Evolutionary conservation across 1,284 basidiomycete species (phyloP).

Genomic region (Vanrija humicola): DNA sequence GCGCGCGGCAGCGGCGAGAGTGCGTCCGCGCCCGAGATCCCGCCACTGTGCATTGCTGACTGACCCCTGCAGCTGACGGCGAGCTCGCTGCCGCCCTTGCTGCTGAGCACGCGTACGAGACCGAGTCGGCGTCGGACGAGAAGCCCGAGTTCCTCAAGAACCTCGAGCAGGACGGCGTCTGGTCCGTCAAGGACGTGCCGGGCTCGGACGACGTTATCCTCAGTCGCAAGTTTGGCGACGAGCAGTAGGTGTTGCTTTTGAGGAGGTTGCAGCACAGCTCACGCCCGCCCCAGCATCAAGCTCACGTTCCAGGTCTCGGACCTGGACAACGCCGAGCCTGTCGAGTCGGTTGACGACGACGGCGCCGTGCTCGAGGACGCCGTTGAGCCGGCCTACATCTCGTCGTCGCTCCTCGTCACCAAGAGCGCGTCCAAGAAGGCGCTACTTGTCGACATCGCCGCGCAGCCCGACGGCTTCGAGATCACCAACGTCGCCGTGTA

Average conservation of each 20-base stretch:
- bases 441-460: slow-evolving; percentile 72
- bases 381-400: slow-evolving; percentile 63
- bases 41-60: slow-evolving; percentile 1
- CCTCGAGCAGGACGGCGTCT: slow-evolving; percentile 71
- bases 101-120: slow-evolving; percentile 83
- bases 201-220: slow-evolving; percentile 82
- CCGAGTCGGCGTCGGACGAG: slow-evolving; percentile 57
- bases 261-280: neutral
- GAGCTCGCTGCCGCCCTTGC: slow-evolving; percentile 69
- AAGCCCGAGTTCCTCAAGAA: slow-evolving; percentile 71
- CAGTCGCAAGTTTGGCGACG: slow-evolving; percentile 81
- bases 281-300: slow-evolving; percentile 30
- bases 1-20: slow-evolving; percentile 42
- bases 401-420: slow-evolving; percentile 63
- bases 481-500: slow-evolving; percentile 81
- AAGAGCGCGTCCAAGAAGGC: slow-evolving; percentile 62
- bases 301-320: slow-evolving; percentile 50
- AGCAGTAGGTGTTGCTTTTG: slow-evolving; percentile 60
- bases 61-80: slow-evolving; percentile 60
- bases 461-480: slow-evolving; percentile 76
- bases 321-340: slow-evolving; percentile 31
- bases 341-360: slow-evolving; percentile 14
- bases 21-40: slow-evolving; percentile 19
- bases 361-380: slow-evolving; percentile 30
- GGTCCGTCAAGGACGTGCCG: slow-evolving; percentile 72